These are phyloP conservation scores for Macrocybe sp. DNA, from an alignment of 1,284 basidiomycete species.

Conservation along the genomic window DNA sequence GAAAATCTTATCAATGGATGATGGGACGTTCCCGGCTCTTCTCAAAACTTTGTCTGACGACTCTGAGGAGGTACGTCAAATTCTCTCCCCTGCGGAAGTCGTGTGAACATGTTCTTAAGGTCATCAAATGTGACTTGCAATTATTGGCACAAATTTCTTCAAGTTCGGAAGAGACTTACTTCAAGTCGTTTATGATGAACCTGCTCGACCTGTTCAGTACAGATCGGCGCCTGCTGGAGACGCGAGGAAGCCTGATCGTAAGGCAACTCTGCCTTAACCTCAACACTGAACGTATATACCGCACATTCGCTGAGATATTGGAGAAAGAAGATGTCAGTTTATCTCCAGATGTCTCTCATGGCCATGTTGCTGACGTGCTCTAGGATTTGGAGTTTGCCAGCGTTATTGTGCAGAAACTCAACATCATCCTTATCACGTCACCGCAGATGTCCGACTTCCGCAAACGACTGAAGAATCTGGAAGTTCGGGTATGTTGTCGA, in stretches of 20 bases:
- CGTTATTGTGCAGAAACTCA: constrained; percentile 96
- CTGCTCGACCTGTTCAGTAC: constrained; percentile 94
- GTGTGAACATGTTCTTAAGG: constrained; percentile 36
- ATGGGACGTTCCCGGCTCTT: constrained; percentile 93
- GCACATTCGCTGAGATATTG: constrained; percentile 93
- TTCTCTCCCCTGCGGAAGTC: neutral
- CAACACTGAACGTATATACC: constrained; percentile 94
- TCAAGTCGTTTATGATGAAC: constrained; percentile 94
- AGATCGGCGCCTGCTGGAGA: constrained; percentile 86
- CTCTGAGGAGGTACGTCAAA: constrained; percentile 76
- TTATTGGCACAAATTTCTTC: constrained; percentile 96
- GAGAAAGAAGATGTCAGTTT: constrained; percentile 90
- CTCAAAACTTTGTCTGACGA: constrained; percentile 96
- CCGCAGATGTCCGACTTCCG: constrained; percentile 94
- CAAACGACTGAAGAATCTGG: constrained; percentile 87
- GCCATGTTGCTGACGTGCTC: constrained; percentile 1
- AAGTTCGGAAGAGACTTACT: constrained; percentile 92
- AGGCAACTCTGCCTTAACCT: constrained; percentile 92
- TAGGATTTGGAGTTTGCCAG: constrained; percentile 96
- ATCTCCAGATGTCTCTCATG: neutral
- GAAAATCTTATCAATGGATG: constrained; percentile 95
- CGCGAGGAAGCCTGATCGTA: constrained; percentile 93
- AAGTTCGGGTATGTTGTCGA: constrained; percentile 71
- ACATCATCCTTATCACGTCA: constrained; percentile 94
- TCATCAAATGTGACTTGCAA: constrained; percentile 94